A percentile compares a stretch with the other conserved stretches of the same genome.
These are phyloP conservation scores for Aspergillus ochraceus DNA, from an alignment of 2,329 filamentous ascomycete genomes.

Conservation along the genomic window DNA sequence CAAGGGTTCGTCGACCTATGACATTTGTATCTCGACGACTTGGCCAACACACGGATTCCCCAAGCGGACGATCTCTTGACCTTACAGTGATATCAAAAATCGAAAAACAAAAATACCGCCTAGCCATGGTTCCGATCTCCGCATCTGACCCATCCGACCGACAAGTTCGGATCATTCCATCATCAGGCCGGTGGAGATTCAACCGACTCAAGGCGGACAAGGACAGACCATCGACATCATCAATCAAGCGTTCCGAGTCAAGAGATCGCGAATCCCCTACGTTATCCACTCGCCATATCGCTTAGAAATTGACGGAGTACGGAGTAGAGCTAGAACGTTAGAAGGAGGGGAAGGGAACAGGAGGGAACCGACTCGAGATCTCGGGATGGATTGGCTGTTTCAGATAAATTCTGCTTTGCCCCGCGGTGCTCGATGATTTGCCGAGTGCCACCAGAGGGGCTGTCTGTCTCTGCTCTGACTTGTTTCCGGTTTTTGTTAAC, in stretches of 20 bases:
- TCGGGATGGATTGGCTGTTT: constrained; percentile 3
- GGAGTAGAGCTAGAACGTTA: not conserved
- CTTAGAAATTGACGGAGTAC: not conserved
- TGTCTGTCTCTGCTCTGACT: not conserved
- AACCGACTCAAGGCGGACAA: not conserved
- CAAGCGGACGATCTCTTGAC: not conserved
- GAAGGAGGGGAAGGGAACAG: not conserved
- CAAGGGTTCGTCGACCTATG: not conserved
- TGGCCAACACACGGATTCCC: not conserved
- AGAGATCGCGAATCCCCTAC: not conserved
- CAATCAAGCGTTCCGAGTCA: not conserved
- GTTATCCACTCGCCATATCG: not conserved
- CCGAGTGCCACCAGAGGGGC: not conserved
- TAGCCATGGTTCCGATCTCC: not conserved
- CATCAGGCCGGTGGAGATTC: not conserved
- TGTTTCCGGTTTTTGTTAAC: not conserved
- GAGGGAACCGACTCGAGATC: not conserved
- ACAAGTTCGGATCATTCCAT: not conserved
- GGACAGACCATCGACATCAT: not conserved
- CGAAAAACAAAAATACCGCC: not conserved
- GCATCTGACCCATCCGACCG: not conserved
- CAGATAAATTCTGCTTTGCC: constrained; percentile 5
- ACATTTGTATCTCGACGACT: not conserved
- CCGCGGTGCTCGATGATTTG: constrained; percentile 3
- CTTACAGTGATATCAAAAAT: not conserved